Percentiles rank a stretch among this genome's conserved stretches.
Evolutionary conservation across 169 alveolate species (phyloP).

Genomic region (Babesia bovis): DNA sequence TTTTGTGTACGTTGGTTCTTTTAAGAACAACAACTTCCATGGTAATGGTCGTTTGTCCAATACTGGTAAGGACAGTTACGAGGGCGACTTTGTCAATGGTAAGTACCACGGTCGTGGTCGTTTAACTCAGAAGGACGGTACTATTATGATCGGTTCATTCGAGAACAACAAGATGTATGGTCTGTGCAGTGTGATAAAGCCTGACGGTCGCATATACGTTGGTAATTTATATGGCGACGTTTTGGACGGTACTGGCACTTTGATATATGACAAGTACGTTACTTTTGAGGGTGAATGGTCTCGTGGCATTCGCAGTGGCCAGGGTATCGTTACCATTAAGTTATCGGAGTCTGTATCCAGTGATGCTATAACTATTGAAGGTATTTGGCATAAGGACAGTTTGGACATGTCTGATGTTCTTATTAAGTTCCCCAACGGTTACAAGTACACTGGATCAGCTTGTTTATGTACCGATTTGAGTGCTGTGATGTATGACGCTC

Average conservation of each 20-base stretch:
- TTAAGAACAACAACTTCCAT: slow-evolving; percentile 48
- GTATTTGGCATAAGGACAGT: slow-evolving; percentile 53
- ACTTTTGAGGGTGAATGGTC: slow-evolving; percentile 58
- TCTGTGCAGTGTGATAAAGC: slow-evolving; percentile 44
- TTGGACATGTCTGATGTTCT: slow-evolving; percentile 31
- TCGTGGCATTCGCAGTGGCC: slow-evolving; percentile 55
- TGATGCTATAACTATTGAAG: slow-evolving; percentile 44
- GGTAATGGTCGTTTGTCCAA: slow-evolving; percentile 34
- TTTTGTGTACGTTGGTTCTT: slow-evolving; percentile 38
- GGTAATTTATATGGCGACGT: slow-evolving; percentile 55
- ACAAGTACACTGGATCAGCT: slow-evolving; percentile 53
- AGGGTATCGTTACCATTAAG: slow-evolving; percentile 38
- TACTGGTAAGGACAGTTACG: slow-evolving; percentile 31
- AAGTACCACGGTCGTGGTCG: slow-evolving; percentile 58
- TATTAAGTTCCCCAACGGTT: slow-evolving; percentile 58
- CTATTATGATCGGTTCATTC: slow-evolving; percentile 54
- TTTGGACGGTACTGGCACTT: slow-evolving; percentile 45
- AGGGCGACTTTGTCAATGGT: slow-evolving; percentile 63
- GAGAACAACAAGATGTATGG: slow-evolving; percentile 43
- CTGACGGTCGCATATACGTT: slow-evolving; percentile 55
- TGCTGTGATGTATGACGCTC: not conserved
- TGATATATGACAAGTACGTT: slow-evolving; percentile 25
- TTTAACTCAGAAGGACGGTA: slow-evolving; percentile 52
- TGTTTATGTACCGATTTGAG: slow-evolving; percentile 6
- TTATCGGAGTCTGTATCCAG: slow-evolving; percentile 1